Percentiles rank a stretch among this genome's conserved stretches.
Evolutionary conservation across 2,329 filamentous ascomycete genomes (phyloP).

Genomic region (Penicillium sp.): DNA sequence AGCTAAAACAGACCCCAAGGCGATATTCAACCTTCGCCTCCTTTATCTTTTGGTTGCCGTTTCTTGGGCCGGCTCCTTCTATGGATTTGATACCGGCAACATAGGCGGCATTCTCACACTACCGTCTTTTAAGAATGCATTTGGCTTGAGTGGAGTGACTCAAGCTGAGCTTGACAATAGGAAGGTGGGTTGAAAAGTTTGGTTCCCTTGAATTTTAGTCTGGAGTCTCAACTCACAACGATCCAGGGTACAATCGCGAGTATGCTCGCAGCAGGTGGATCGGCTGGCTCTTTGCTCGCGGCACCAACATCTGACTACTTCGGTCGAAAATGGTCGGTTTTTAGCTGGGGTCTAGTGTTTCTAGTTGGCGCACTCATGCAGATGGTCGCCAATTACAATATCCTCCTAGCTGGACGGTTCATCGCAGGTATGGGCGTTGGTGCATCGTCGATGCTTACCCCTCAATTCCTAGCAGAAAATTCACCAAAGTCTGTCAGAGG

Average conservation of each 20-base stretch:
- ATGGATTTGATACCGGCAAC: constrained; percentile 51
- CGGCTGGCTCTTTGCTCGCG: constrained; percentile 45
- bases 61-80: constrained; percentile 47
- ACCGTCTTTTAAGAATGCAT: constrained; percentile 44
- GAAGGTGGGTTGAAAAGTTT: constrained; percentile 18
- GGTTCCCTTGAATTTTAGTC: not conserved
- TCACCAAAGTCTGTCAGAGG: constrained; percentile 50
- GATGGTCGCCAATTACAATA: constrained; percentile 43
- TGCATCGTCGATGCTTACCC: constrained; percentile 47
- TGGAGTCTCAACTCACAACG: not conserved
- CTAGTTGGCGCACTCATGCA: constrained; percentile 45
- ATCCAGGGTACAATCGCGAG: constrained; percentile 26
- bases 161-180: constrained; percentile 37
- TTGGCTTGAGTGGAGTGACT: constrained; percentile 42
- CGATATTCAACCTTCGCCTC: constrained; percentile 48
- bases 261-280: constrained; percentile 45
- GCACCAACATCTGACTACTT: constrained; percentile 48
- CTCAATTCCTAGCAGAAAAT: constrained; percentile 52
- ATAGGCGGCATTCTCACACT: constrained; percentile 49
- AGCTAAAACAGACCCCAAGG: constrained; percentile 44
- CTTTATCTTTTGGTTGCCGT: constrained; percentile 43
- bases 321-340: constrained; percentile 46
- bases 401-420: constrained; percentile 47
- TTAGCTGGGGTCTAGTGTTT: constrained; percentile 42
- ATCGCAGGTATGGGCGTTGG: constrained; percentile 47